Percentiles rank a stretch among this genome's conserved stretches.
Conservation (phyloP, 345 rosid species). For the Adansonia digitata region DNA sequence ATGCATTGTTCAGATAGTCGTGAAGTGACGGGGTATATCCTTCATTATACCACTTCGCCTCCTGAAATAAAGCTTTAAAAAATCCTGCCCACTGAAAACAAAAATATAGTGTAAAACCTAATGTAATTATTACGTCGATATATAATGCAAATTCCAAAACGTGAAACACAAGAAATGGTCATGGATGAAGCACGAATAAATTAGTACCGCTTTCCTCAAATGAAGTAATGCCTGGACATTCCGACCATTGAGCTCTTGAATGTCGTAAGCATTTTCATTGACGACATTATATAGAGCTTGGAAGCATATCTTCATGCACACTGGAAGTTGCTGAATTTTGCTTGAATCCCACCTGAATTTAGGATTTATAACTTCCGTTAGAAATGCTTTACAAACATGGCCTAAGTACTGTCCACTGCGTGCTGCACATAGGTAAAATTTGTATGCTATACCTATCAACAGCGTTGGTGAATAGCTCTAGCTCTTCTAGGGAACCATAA, state of each 20-base stretch:
- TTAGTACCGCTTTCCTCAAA: conserved; percentile 37
- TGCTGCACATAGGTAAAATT: neutral
- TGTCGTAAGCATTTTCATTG: conserved; percentile 35
- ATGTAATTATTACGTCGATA: no score
- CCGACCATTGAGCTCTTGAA: conserved; percentile 26
- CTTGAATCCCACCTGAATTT: conserved; percentile 35
- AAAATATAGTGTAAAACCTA: no score
- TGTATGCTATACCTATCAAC: conserved; percentile 26
- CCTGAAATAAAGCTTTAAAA: conserved; percentile 39
- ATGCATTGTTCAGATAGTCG: conserved; percentile 38
- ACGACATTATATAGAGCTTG: conserved; percentile 26
- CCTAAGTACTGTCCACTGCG: neutral
- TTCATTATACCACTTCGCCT: conserved; percentile 41
- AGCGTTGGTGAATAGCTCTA: conserved; percentile 39
- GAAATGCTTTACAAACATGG: neutral
- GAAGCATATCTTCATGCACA: conserved; percentile 45
- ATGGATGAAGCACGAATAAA: no score
- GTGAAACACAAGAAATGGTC: no score
- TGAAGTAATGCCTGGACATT: conserved; percentile 17
- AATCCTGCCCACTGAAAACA: conserved; percentile 47
- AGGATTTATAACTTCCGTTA: neutral
- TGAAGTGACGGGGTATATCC: conserved; percentile 33
- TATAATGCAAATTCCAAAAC: no score
- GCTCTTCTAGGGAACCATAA: conserved; percentile 46
- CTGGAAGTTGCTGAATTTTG: conserved; percentile 28